Evolutionary conservation across 352 stramenopile species (phyloP), one percentile per base, ranked within the genome.

Genomic region (Phytophthora megakarya): DNA sequence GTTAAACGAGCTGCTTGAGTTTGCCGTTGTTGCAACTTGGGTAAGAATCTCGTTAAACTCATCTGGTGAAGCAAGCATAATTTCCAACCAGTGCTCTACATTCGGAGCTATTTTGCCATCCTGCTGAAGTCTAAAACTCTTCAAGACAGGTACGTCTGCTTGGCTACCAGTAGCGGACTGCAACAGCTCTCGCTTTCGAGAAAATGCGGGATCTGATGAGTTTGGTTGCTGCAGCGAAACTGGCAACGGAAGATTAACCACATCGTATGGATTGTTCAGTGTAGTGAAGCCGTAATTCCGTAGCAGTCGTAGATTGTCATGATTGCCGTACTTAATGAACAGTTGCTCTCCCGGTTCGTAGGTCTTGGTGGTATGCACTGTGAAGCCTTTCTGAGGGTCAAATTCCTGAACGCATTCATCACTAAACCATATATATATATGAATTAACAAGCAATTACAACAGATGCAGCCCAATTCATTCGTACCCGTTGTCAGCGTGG

Each of bases 261-360:
- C 59, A 37, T 92, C 79, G 53, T 79, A 70, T 2, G 72, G 47
- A 25, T 90, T 90, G 12, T 53, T 42, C 9, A 55, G 33, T 10
- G 74, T 63, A 10, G 78, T 84, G 50, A 91, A 91, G 26, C 86
- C 86, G 59, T 95, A 95, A 65, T 93, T 92, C n/a, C 86, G 83
- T 8, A 95, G 58, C 23, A 92, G 58, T 2, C 81, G 80, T 22
- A 85, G 61, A 49, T 92, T 93, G 9, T 73, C 54, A 46, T 91
- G 82, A 30, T 76, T 64, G 6, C 86, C 86, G 48, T 93, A 95
- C 54, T 83, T 93, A 67, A 95, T 93, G 35, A 84, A 93, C 18
- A 95, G 63, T 59, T 95, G 84, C 40, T 93, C 80, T 16, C 81
- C 81, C 0, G 70, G 57, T 9, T 70, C 59, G 51, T 93, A 90